Evolutionary conservation across 2,329 filamentous ascomycete species (phyloP).

Genomic region (Fusarium multiceps): DNA sequence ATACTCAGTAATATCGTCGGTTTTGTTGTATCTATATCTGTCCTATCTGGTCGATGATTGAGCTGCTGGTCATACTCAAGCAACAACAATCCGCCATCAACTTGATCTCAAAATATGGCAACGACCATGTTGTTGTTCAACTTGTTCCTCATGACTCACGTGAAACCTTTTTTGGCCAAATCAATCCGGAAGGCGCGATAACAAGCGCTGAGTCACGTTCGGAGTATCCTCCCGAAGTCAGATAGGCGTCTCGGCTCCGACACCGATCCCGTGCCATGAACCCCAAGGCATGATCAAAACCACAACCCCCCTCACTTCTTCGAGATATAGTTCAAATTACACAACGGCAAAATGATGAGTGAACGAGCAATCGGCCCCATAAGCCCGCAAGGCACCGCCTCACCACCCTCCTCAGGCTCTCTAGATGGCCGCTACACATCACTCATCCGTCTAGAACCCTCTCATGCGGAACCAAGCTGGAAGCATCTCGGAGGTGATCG

Average conservation of each 20-base stretch:
- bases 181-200: not conserved
- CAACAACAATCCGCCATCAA: not conserved
- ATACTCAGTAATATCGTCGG: not conserved
- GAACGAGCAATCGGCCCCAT: constrained; percentile 37
- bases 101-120: not conserved
- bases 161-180: not conserved
- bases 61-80: not conserved
- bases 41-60: not conserved
- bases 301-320: not conserved
- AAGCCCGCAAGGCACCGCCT: constrained; percentile 27
- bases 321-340: not conserved
- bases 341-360: constrained; percentile 4
- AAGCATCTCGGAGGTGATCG: constrained; percentile 49
- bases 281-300: not conserved
- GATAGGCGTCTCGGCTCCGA: constrained; percentile 1
- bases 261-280: not conserved
- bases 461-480: constrained; percentile 47
- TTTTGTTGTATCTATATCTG: not conserved
- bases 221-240: constrained; percentile 8
- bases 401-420: constrained; percentile 27
- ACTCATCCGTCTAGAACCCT: constrained; percentile 44
- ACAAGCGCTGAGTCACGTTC: constrained; percentile 15
- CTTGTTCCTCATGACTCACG: not conserved
- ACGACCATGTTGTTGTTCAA: not conserved
- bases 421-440: constrained; percentile 49